Conservation (phyloP, 2,329 filamentous ascomycete species). For the Helotiales sp. region DNA sequence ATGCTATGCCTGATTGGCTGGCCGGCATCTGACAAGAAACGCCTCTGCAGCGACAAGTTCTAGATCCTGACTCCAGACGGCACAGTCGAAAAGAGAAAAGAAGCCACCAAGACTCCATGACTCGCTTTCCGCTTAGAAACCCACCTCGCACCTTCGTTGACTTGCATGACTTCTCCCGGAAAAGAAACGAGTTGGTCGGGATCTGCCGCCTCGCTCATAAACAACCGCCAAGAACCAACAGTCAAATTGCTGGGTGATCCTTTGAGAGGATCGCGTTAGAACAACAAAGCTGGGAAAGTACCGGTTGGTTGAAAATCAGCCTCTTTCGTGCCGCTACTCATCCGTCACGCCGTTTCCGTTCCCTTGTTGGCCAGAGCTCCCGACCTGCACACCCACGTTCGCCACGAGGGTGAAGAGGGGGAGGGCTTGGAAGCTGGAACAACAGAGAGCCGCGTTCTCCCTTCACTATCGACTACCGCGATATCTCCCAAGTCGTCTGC, state of each 20-base stretch:
- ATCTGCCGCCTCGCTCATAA: background rate
- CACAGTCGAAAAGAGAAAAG: background rate
- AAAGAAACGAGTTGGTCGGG: background rate
- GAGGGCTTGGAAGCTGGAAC: too few relatives aligned
- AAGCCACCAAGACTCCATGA: background rate
- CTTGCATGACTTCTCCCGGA: background rate
- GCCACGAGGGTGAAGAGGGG: background rate
- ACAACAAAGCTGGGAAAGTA: too few relatives aligned
- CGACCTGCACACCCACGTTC: background rate
- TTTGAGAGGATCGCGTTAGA: background rate
- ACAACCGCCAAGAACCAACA: background rate
- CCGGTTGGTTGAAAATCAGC: background rate
- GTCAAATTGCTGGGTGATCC: background rate
- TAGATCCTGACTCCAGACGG: background rate
- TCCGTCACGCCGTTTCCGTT: background rate
- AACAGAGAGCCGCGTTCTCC: too few relatives aligned
- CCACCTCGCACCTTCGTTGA: too few relatives aligned
- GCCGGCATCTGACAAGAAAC: too few relatives aligned
- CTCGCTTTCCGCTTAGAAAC: background rate
- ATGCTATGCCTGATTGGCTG: background rate
- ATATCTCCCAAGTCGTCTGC: too few relatives aligned
- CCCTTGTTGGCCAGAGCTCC: too few relatives aligned
- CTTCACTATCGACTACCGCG: too few relatives aligned
- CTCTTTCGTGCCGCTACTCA: background rate
- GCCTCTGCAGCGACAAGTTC: background rate